These are phyloP conservation scores for Creolimax fragrantissima DNA, from an alignment of 78 protist genomes.

Conservation along the genomic window DNA sequence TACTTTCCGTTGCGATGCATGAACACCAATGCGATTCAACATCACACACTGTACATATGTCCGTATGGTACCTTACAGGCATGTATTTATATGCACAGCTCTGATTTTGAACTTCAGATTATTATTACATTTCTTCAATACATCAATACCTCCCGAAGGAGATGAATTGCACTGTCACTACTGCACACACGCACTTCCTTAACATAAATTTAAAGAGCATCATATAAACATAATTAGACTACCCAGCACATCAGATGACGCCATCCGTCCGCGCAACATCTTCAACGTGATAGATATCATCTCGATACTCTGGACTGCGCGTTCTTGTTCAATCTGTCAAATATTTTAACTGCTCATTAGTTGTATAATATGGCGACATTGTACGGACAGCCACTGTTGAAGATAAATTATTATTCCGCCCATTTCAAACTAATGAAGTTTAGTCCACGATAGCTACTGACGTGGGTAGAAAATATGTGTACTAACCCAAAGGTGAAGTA, in stretches of 20 bases:
- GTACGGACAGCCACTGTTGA: too few species aligned
- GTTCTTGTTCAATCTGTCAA: too few species aligned
- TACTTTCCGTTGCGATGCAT: neutral
- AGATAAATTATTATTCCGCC: too few species aligned
- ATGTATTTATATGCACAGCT: neutral
- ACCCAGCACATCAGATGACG: neutral
- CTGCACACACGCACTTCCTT: neutral
- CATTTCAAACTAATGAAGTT: too few species aligned
- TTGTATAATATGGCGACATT: too few species aligned
- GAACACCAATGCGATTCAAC: neutral
- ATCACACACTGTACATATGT: neutral
- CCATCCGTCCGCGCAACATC: too few species aligned
- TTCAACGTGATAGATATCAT: neutral
- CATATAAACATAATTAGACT: neutral
- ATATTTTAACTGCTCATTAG: too few species aligned
- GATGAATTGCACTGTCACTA: neutral
- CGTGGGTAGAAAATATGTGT: too few species aligned
- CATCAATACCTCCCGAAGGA: neutral
- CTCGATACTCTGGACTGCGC: too few species aligned
- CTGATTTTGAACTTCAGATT: neutral
- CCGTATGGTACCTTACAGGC: neutral
- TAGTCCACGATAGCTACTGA: too few species aligned
- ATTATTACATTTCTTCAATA: neutral
- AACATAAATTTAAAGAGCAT: neutral
- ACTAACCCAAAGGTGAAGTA: too few species aligned